These are phyloP conservation scores for Colletotrichum sp. DNA, from an alignment of 2,329 filamentous ascomycete species.

Conservation along the genomic window DNA sequence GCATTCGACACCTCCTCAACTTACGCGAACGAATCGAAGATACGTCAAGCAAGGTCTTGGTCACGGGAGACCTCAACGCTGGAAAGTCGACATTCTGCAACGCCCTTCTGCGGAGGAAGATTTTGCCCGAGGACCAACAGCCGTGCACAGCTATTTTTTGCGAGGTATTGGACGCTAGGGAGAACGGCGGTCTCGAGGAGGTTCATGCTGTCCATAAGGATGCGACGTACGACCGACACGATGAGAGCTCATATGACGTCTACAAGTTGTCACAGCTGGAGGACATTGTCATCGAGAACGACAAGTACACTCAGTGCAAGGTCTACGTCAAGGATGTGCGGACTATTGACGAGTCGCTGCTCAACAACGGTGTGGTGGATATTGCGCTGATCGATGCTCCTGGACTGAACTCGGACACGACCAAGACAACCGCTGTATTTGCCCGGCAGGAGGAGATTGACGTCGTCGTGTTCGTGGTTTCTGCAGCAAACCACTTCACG, in stretches of 20 bases:
- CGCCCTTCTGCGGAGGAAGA: constrained; percentile 88
- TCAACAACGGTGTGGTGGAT: constrained; percentile 97
- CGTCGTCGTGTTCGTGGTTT: constrained; percentile 97
- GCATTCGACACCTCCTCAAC: constrained; percentile 86
- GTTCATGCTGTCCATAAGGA: constrained; percentile 94
- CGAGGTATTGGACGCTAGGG: constrained; percentile 89
- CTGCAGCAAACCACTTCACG: constrained; percentile 96
- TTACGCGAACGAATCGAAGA: constrained; percentile 95
- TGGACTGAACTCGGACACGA: constrained; percentile 92
- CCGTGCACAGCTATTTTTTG: constrained; percentile 99
- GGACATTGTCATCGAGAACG: constrained; percentile 87
- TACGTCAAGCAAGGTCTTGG: constrained; percentile 93
- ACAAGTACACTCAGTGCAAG: constrained; percentile 92
- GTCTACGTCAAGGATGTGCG: constrained; percentile 93
- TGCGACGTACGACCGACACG: constrained; percentile 79
- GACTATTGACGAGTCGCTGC: constrained; percentile 86
- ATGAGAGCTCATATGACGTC: constrained; percentile 93
- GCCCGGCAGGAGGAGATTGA: constrained; percentile 98
- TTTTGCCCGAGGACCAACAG: constrained; percentile 95
- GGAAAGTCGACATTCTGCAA: constrained; percentile 99
- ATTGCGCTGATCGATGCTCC: constrained; percentile 97
- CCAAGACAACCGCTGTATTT: constrained; percentile 97
- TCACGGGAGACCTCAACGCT: constrained; percentile 95
- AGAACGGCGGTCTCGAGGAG: constrained; percentile 91
- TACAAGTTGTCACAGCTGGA: constrained; percentile 81